phyloP scores from a whole-genome alignment of 805 yeast species.

The Grigorovia humatica region DNA sequence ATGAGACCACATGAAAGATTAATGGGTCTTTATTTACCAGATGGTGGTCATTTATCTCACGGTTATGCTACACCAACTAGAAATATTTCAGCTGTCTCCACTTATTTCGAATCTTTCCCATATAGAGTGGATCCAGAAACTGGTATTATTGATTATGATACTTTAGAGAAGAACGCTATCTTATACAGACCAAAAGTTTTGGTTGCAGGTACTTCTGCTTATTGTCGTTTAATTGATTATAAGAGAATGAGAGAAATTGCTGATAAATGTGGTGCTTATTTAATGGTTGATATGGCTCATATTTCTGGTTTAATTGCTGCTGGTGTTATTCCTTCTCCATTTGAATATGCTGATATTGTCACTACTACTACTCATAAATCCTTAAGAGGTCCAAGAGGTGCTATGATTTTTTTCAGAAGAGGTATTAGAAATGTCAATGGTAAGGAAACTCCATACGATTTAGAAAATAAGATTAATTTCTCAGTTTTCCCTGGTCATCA shows the following conservation, averaged over 20 bases:
- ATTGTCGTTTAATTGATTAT: slow-evolving; percentile 94
- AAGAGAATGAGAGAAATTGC: slow-evolving; percentile 94
- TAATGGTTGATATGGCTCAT: slow-evolving; percentile 97
- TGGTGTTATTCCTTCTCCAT: slow-evolving; percentile 91
- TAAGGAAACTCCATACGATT: slow-evolving; percentile 79
- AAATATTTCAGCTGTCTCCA: slow-evolving; percentile 91
- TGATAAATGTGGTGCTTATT: slow-evolving; percentile 93
- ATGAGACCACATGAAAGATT: slow-evolving; percentile 93
- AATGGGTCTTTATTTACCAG: slow-evolving; percentile 97
- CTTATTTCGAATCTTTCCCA: slow-evolving; percentile 97
- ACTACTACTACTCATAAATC: slow-evolving; percentile 99
- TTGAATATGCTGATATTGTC: slow-evolving; percentile 93
- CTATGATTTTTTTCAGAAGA: slow-evolving; percentile 97
- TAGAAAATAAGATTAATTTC: slow-evolving; percentile 92
- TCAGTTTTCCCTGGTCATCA: slow-evolving; percentile 99
- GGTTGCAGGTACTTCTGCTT: slow-evolving; percentile 98
- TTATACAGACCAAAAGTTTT: slow-evolving; percentile 92
- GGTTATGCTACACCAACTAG: slow-evolving; percentile 93
- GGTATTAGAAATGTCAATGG: slow-evolving; percentile 88
- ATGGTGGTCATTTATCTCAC: slow-evolving; percentile 97
- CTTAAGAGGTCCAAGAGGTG: slow-evolving; percentile 98
- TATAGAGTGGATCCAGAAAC: slow-evolving; percentile 88
- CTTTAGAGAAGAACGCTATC: slow-evolving; percentile 80
- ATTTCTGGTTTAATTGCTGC: slow-evolving; percentile 94
- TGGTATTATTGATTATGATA: slow-evolving; percentile 93